These are phyloP conservation scores for Colletotrichum plurivorum DNA, from an alignment of 2,329 filamentous ascomycete genomes.

Conservation along the genomic window DNA sequence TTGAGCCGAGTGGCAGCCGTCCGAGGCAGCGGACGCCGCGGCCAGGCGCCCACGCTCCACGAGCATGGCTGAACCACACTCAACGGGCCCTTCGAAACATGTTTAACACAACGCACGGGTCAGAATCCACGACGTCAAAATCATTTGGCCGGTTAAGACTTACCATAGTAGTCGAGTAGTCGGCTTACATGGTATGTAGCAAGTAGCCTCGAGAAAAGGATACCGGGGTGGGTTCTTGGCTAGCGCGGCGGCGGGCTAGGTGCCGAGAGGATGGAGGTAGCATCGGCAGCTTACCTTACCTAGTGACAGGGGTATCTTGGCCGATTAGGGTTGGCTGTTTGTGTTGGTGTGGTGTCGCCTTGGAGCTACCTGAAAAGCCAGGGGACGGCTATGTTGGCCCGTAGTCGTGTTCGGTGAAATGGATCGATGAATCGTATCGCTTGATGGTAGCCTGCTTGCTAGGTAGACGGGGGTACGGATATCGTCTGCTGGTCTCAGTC, in stretches of 20 bases:
- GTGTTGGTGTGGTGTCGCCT: constrained; percentile 11
- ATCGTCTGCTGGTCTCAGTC: constrained; percentile 3
- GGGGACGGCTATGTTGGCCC: not conserved
- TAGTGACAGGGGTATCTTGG: not conserved
- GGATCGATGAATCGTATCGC: constrained; percentile 11
- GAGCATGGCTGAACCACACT: not conserved
- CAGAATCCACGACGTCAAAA: not conserved
- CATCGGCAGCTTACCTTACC: constrained; percentile 10
- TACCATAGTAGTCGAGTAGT: not conserved
- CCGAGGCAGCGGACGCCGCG: constrained; percentile 17
- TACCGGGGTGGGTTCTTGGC: constrained; percentile 18
- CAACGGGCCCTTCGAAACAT: not conserved
- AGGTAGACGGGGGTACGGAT: not conserved
- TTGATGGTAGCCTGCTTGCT: not conserved
- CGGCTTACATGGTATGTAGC: not conserved
- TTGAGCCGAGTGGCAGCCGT: constrained; percentile 5
- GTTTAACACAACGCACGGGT: not conserved
- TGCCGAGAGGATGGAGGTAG: constrained; percentile 25
- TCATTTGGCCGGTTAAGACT: not conserved
- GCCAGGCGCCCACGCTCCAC: not conserved
- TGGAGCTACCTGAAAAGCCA: constrained; percentile 28
- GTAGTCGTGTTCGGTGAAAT: constrained; percentile 28
- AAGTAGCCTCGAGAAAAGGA: not conserved
- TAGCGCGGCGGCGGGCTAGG: not conserved
- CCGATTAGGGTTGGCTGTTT: not conserved